Evolutionary conservation across 75 land plant genomes (phyloP), one percentile per base, ranked within the genome.

Genomic region (Picea glauca): DNA sequence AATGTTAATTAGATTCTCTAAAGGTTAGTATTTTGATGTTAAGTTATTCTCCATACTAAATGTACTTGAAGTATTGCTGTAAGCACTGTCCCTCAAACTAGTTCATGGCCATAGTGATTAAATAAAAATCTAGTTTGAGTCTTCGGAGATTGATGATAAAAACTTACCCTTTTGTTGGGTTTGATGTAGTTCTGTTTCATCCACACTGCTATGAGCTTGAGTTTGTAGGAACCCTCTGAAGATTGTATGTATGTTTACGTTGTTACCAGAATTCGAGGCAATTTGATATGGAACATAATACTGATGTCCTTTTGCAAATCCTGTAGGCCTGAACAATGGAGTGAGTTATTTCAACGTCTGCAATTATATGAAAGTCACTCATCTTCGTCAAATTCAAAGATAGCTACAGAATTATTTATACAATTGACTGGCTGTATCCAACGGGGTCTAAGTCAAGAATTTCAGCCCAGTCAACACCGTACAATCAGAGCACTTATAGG

Each of bases 271-370:
- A 43, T n/a, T 70, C n/a, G 18, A n/a, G 21, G n/a, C 43, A 70
- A 40, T n/a, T 70, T 18, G 20, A 70, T 32, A 3, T 70, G 74
- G 35, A 70, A 20, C 54, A 43, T n/a, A 70, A 43, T 70, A 43
- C 12, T 43, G 21, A 13, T n/a, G 46, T 18, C 43, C 13, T 11
- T 20, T 31, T 50, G 56, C 20, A 70, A 43, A 70, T 70, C 11
- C 23, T 70, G 73, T 80, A 94, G 98, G 91, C 86, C 93, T 57
- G 91, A 93, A 35, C 87, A 83, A 60, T 94, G 92, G 86, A 83
- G 78, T 72, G 66, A 78, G 50, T 84, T 94, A 46, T 79, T 87
- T 50, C 88, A 87, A 70, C 88, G 85, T 58, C 57, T 94, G 54
- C 86, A 93, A 68, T 60, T 87, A 60, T 75, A 89, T 74, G 90